A percentile compares a stretch with the other conserved stretches of the same genome.
Evolutionary conservation across 2,329 filamentous ascomycete species (phyloP).

Genomic region (Arachnopeziza araneosa): DNA sequence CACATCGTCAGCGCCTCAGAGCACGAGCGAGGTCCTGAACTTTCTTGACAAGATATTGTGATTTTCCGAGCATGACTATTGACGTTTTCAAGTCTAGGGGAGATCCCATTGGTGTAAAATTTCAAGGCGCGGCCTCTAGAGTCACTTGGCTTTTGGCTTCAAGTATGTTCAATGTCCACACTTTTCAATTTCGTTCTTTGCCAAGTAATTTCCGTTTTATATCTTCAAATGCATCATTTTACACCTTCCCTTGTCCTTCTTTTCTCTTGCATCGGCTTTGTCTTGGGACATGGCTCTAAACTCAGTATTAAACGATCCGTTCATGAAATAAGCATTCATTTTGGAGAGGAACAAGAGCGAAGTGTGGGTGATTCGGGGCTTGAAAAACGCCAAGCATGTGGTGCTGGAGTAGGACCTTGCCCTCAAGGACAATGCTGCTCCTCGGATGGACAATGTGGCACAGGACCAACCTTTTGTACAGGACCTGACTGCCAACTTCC

Average conservation of each 20-base stretch:
- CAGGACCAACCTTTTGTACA: slow-evolving; percentile 45
- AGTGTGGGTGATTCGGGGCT: neutral
- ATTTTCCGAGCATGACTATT: neutral
- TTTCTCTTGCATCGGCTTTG: neutral
- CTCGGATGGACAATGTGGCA: slow-evolving; percentile 17
- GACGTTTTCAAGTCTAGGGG: neutral
- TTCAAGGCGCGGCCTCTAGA: neutral
- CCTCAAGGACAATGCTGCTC: slow-evolving; percentile 12
- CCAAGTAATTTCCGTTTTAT: neutral
- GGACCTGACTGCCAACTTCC: slow-evolving; percentile 57
- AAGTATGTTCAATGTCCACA: neutral
- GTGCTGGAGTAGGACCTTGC: slow-evolving; percentile 10
- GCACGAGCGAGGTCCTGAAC: neutral
- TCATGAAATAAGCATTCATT: neutral
- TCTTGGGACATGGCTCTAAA: neutral
- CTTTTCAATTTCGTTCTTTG: neutral
- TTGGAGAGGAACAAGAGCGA: neutral
- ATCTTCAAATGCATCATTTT: neutral
- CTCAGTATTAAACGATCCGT: neutral
- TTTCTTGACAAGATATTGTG: neutral
- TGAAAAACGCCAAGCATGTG: slow-evolving; percentile 4
- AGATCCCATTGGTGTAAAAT: neutral
- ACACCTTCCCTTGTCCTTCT: neutral
- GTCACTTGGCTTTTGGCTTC: neutral
- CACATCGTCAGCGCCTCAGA: neutral